Evolutionary conservation across 768 basidiomycete genomes (phyloP), one percentile per base, ranked within the genome.

Genomic region (Kwoniella shandongensis): DNA sequence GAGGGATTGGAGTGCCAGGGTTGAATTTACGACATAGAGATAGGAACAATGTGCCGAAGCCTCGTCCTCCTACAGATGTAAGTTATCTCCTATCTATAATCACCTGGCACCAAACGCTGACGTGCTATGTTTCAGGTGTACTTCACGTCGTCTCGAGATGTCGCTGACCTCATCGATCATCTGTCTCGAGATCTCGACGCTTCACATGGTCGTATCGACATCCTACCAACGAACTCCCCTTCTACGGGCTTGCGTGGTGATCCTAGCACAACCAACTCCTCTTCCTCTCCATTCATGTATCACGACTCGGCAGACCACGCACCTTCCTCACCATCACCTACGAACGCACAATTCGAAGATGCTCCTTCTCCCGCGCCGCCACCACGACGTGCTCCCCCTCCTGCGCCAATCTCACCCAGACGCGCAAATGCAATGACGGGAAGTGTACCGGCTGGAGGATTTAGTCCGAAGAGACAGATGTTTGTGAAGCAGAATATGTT

Each of bases 121-220:
- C 41, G 27, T 23, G n/a, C 25, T 23, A 51, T 27, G 18, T 36
- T 15, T 26, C 44, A 72, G 70, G 62, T 72, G 35, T 72, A 67
- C 47, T 68, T 53, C 45, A 62, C 72, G 18, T 66, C 69, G 1
- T 50, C 62, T 17, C 54, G 44, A 7, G 66, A 73, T 46, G 65
- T 73, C 11, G 72, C 64, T 10, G 72, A 73, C 39, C 57, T 73
- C n/a, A 73, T 73, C 41, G 67, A 70, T 42, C 66, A 70, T 22
- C 44, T 73, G 3, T 68, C 72, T 1, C 29, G 51, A 20, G 59
- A 66, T 32, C 57, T 61, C 5, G 59, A 63, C 26, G 61, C 53
- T 20, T 65, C 54, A 17, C 50, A 59, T 36, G 72, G 69, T 12
- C 62, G 72, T 7, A 70, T 73, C 25, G 69, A 70, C 27, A 57